phyloP scores from a whole-genome alignment of 2,329 filamentous ascomycete species.

The Ophiostoma sp. region DNA sequence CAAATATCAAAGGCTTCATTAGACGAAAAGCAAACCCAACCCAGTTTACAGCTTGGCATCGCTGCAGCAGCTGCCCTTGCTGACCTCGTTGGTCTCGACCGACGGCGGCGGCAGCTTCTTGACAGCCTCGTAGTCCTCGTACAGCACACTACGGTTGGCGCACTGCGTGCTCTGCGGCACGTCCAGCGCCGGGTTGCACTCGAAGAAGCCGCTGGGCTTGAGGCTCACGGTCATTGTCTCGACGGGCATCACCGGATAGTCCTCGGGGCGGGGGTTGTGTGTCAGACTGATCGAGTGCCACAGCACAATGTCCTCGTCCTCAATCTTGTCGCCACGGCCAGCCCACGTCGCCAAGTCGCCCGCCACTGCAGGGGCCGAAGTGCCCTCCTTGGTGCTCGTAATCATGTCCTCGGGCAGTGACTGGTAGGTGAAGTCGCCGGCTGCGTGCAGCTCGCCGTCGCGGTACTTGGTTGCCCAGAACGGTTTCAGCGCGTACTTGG shows the following conservation, averaged over 20 bases:
- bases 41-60: conserved; percentile 9
- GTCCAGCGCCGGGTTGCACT: conserved; percentile 46
- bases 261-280: conserved; percentile 59
- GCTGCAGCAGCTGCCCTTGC: conserved; percentile 13
- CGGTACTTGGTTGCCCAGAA: conserved; percentile 43
- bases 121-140: conserved; percentile 18
- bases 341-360: conserved; percentile 31
- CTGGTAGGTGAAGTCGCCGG: conserved; percentile 43
- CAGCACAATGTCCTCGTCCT: conserved; percentile 37
- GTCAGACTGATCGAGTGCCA: conserved; percentile 58
- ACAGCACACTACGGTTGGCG: conserved; percentile 35
- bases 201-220: conserved; percentile 52
- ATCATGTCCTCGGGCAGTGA: conserved; percentile 13
- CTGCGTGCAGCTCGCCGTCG: conserved; percentile 42
- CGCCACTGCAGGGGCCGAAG: neutral
- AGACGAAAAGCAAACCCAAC: neutral
- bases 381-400: neutral
- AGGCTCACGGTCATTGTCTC: conserved; percentile 40
- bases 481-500: conserved; percentile 40
- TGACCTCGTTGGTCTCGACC: conserved; percentile 13
- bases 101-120: conserved; percentile 9
- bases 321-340: conserved; percentile 32
- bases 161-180: conserved; percentile 41
- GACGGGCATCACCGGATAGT: conserved; percentile 64
- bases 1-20: neutral